Evolutionary conservation across 2,329 filamentous ascomycete species (phyloP).

Genomic region (Fusarium tricinctum): DNA sequence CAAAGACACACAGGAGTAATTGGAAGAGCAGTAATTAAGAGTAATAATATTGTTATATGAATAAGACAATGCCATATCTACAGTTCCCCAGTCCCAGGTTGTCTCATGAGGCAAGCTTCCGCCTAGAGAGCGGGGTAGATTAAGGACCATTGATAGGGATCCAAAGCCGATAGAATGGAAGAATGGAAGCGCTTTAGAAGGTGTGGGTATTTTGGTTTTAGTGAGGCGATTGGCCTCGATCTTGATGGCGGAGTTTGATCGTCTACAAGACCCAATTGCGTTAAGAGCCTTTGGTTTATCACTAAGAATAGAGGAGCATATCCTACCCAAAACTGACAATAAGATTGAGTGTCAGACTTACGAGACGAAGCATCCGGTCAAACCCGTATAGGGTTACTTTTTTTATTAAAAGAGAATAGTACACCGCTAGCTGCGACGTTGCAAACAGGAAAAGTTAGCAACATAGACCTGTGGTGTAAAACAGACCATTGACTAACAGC

Average conservation of each 20-base stretch:
- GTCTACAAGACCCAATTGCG: constrained; percentile 36
- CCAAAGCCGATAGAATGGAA: constrained; percentile 6
- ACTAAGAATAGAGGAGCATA: not conserved
- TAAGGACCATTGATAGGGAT: constrained; percentile 10
- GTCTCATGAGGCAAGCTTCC: constrained; percentile 8
- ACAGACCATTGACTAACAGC: not conserved
- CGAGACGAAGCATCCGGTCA: not conserved
- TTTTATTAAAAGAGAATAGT: not conserved
- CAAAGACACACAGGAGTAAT: not conserved
- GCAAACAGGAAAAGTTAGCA: not conserved
- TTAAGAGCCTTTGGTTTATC: constrained; percentile 16
- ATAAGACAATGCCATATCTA: not conserved
- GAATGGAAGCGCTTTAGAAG: constrained; percentile 27
- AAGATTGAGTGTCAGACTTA: not conserved
- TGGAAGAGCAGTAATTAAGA: not conserved
- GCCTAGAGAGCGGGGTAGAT: constrained; percentile 27
- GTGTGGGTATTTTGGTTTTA: constrained; percentile 17
- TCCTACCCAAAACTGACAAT: not conserved
- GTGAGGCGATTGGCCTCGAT: constrained; percentile 10
- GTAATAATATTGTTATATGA: constrained; percentile 15
- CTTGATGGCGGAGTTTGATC: constrained; percentile 25
- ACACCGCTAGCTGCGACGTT: constrained; percentile 19
- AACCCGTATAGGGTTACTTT: not conserved
- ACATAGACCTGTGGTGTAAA: not conserved
- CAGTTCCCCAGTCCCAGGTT: not conserved